Conservation (phyloP, 768 basidiomycete genomes). For the Trametopsis cervina region DNA sequence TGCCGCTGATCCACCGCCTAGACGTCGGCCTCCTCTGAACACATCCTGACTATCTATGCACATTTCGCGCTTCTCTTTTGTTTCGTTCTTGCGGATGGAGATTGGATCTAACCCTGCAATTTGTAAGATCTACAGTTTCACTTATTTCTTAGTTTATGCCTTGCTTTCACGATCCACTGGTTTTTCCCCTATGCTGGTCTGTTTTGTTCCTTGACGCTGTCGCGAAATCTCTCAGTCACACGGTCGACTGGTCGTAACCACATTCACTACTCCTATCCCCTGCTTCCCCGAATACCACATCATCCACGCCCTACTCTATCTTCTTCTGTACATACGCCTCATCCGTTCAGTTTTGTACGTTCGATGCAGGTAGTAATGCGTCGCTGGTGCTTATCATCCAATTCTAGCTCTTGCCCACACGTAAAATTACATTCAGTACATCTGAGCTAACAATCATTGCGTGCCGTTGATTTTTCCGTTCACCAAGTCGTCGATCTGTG, state of each 20-base stretch:
- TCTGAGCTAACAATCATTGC: too few species aligned
- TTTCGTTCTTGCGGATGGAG: not conserved
- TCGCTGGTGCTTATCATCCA: too few species aligned
- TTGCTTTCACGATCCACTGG: too few species aligned
- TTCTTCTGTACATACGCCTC: not conserved
- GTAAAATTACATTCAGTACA: too few species aligned
- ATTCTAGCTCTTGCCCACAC: too few species aligned
- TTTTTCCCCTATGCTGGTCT: not conserved
- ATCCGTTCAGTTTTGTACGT: too few species aligned
- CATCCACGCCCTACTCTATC: not conserved
- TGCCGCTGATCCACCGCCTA: not conserved
- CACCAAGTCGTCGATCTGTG: slow-evolving; percentile 66
- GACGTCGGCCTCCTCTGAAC: slow-evolving; percentile 4
- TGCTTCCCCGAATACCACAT: too few species aligned
- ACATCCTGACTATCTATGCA: too few species aligned
- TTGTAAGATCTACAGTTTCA: slow-evolving; percentile 7
- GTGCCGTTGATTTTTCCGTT: slow-evolving; percentile 5
- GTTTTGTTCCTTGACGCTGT: not conserved
- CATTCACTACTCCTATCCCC: not conserved
- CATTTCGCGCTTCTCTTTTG: not conserved
- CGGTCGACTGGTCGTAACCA: not conserved
- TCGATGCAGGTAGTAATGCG: too few species aligned
- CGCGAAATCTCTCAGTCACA: not conserved
- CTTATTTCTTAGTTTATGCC: slow-evolving; percentile 7
- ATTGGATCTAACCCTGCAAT: not conserved